These are phyloP conservation scores for Xanthoconium separans DNA, from an alignment of 1,284 basidiomycete species.

Conservation along the genomic window DNA sequence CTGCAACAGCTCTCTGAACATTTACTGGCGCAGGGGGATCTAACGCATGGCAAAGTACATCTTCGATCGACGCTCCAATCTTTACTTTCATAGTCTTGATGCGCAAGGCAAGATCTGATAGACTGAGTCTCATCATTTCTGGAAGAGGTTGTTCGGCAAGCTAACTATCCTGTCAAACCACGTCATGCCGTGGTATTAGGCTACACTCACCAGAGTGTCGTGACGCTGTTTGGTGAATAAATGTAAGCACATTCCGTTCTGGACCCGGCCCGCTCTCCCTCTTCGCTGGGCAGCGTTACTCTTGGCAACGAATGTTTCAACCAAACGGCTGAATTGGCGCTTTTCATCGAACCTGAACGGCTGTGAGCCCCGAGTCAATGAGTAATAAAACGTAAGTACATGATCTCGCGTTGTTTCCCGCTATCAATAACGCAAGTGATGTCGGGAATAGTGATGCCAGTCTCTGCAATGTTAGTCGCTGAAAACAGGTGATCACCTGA, in stretches of 20 bases:
- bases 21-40: conserved; percentile 90
- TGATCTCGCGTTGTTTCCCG: conserved; percentile 93
- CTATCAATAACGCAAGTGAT: conserved; percentile 97
- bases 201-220: conserved; percentile 61
- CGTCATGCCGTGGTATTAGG: conserved; percentile 26
- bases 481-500: conserved; percentile 45
- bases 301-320: conserved; percentile 91
- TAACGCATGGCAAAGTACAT: conserved; percentile 84
- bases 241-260: conserved; percentile 91
- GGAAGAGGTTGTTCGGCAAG: conserved; percentile 92
- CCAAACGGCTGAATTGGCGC: conserved; percentile 89
- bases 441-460: conserved; percentile 97
- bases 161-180: conserved; percentile 39
- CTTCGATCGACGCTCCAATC: conserved; percentile 86
- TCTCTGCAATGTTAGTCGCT: conserved; percentile 76
- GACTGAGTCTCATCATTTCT: conserved; percentile 93
- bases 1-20: conserved; percentile 88
- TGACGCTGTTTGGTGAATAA: conserved; percentile 90
- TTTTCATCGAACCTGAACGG: conserved; percentile 89
- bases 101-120: conserved; percentile 92
- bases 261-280: conserved; percentile 92
- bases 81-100: conserved; percentile 97
- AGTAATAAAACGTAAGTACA: conserved; percentile 40
- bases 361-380: conserved; percentile 8
- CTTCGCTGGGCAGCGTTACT: conserved; percentile 94